Percentiles rank a stretch among this genome's conserved stretches.
Conservation (phyloP, 208 protist genomes). For the Leishmania mexicana region DNA sequence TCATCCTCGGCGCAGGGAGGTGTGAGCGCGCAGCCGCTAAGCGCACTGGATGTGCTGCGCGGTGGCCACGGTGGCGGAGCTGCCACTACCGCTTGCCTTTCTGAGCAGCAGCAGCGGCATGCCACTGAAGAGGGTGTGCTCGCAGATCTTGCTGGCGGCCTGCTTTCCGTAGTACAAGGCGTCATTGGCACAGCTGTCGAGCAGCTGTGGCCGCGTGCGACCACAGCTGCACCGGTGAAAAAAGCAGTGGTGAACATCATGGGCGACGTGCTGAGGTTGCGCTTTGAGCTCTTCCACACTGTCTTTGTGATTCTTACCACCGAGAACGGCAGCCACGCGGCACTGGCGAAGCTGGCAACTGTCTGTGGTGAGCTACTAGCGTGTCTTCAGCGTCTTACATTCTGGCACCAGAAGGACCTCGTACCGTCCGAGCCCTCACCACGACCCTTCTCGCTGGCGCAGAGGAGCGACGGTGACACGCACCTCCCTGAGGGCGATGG, state of each 20-base stretch:
- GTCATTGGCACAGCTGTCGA: constrained; percentile 8
- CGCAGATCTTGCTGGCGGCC: constrained; percentile 12
- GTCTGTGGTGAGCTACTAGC: constrained; percentile 1
- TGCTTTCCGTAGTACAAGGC: constrained; percentile 33
- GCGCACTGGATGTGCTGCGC: constrained; percentile 17
- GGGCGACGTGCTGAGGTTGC: constrained; percentile 18
- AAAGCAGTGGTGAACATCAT: not conserved
- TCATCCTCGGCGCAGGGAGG: not conserved
- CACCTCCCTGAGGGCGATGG: not conserved
- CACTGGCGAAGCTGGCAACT: not conserved
- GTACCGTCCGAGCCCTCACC: not conserved
- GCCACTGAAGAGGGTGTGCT: constrained; percentile 18
- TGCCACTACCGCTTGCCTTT: not conserved
- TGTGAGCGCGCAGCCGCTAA: not conserved
- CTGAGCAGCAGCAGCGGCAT: constrained; percentile 3
- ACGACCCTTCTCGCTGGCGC: not conserved
- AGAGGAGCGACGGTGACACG: not conserved
- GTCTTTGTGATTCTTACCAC: constrained; percentile 17
- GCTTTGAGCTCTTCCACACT: constrained; percentile 16
- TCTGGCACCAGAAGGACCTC: not conserved
- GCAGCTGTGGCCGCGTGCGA: constrained; percentile 16
- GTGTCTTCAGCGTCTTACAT: constrained; percentile 2
- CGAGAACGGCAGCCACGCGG: not conserved
- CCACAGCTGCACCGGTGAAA: not conserved
- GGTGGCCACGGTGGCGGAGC: constrained; percentile 2